Base-by-base conservation (phyloP, 2,329 filamentous ascomycete species). In the Botrytis deweyae region DNA sequence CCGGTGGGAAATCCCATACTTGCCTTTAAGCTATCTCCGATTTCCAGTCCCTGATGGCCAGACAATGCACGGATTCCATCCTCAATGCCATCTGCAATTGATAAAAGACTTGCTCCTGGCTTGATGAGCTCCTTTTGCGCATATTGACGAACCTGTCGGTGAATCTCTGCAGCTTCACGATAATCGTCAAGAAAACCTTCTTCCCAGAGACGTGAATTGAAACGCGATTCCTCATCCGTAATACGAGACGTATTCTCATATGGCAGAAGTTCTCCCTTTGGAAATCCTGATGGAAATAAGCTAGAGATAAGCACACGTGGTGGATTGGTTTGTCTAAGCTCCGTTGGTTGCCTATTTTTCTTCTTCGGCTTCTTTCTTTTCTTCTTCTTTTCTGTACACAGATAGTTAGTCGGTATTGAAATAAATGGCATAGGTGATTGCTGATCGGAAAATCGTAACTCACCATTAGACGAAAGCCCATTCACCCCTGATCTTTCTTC, bases 171-270 rank as follows among this genome's bases (percentile, higher is more conserved):
- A 16, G 86, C 87, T 79, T 88, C 84, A 66, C 87, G 86, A 79
- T 89, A 89, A 73, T 89, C 83, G 38, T 81, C 81, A 36, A 89
- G 81, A 76, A 87, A 88, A 20, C 82, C 82, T 36, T 83, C 81
- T 75, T 94, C 91, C 78, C 88, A 89, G 82, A 93, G 91, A 80
- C 91, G 91, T 81, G 94, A 92, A 73, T 94, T 87, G 79, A 95
- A 90, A 66, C 93, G 89, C 83, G 93, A 92, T 85, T 96, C 93
- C 83, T 95, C 93, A 81, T 86, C 90, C 10, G 93, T 95, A 7
- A 91, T 94, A 73, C 93, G 89, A 81, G 90, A 91, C 42, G 87
- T 83, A 82, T 95, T 95, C 77, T 95, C 92, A 83, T 96, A 96
- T 77, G 93, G 90, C 78, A 90, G 87, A 80, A 93, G 91, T 83